Evolutionary conservation across 2,329 filamentous ascomycete species (phyloP).

Genomic region (Ophiostoma sp.): DNA sequence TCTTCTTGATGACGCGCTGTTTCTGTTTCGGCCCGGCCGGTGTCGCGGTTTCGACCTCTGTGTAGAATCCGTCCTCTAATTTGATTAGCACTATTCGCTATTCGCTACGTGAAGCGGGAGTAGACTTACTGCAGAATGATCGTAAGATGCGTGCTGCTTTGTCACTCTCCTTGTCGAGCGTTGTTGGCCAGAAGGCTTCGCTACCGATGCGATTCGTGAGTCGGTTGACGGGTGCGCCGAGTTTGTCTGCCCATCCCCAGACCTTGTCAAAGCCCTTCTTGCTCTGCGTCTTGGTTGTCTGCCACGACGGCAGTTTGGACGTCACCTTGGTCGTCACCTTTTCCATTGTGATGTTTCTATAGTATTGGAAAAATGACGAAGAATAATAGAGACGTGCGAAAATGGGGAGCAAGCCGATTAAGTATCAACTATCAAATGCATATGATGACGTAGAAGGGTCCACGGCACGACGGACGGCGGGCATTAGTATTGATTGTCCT

Average conservation of each 20-base stretch:
- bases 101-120: background rate
- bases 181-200: conserved; percentile 71
- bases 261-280: conserved; percentile 71
- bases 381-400: background rate
- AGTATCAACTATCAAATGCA: background rate
- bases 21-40: conserved; percentile 25
- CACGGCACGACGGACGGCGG: background rate
- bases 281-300: conserved; percentile 47
- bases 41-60: conserved; percentile 27
- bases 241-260: conserved; percentile 61
- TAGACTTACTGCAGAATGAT: conserved; percentile 57
- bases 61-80: conserved; percentile 50
- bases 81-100: conserved; percentile 11
- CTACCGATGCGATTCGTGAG: conserved; percentile 46
- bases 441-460: background rate
- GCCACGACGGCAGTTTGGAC: conserved; percentile 43
- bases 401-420: background rate
- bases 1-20: conserved; percentile 48
- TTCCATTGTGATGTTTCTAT: conserved; percentile 32
- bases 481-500: background rate
- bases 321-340: conserved; percentile 33
- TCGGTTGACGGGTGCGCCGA: conserved; percentile 33
- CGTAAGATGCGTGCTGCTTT: conserved; percentile 70
- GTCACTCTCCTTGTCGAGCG: conserved; percentile 66
- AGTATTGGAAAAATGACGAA: background rate